Evolutionary conservation across 108 stramenopile species (phyloP).

Genomic region (Discostella pseudostelligera): DNA sequence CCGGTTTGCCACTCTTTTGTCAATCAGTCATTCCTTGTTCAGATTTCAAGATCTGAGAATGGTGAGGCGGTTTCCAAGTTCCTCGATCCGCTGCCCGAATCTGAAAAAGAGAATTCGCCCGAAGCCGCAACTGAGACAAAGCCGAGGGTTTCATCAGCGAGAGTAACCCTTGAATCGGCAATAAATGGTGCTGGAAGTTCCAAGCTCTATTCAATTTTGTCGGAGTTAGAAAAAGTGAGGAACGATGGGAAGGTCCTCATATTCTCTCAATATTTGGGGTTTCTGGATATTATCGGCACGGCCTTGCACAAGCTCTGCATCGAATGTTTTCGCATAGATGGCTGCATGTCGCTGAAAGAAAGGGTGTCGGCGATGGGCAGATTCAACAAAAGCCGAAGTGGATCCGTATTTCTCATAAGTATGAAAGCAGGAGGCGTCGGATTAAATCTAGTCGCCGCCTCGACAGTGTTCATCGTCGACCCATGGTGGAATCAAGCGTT

Average conservation of each 20-base stretch:
- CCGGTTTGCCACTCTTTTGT: constrained; percentile 65
- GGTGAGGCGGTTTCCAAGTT: constrained; percentile 47
- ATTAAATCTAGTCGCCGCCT: constrained; percentile 73
- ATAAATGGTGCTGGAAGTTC: constrained; percentile 63
- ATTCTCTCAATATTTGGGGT: constrained; percentile 84
- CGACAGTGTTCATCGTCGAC: constrained; percentile 76
- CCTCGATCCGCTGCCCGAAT: constrained; percentile 15
- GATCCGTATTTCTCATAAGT: constrained; percentile 73
- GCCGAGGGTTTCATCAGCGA: constrained; percentile 47
- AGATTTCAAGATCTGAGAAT: constrained; percentile 49
- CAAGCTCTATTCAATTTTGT: constrained; percentile 68
- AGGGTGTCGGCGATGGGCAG: constrained; percentile 61
- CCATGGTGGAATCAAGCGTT: constrained; percentile 87
- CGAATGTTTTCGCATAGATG: constrained; percentile 67
- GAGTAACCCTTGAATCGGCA: constrained; percentile 62
- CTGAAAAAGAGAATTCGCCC: constrained; percentile 11
- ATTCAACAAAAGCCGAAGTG: constrained; percentile 52
- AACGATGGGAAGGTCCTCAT: constrained; percentile 67
- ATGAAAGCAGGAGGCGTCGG: constrained; percentile 88
- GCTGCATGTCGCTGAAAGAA: constrained; percentile 68
- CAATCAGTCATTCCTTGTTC: constrained; percentile 55
- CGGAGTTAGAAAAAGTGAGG: constrained; percentile 77
- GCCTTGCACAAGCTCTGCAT: constrained; percentile 44
- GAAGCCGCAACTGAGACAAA: constrained; percentile 1
- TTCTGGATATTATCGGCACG: constrained; percentile 65